Conservation (phyloP, 352 stramenopile genomes). For the Phytopythium boreale region DNA sequence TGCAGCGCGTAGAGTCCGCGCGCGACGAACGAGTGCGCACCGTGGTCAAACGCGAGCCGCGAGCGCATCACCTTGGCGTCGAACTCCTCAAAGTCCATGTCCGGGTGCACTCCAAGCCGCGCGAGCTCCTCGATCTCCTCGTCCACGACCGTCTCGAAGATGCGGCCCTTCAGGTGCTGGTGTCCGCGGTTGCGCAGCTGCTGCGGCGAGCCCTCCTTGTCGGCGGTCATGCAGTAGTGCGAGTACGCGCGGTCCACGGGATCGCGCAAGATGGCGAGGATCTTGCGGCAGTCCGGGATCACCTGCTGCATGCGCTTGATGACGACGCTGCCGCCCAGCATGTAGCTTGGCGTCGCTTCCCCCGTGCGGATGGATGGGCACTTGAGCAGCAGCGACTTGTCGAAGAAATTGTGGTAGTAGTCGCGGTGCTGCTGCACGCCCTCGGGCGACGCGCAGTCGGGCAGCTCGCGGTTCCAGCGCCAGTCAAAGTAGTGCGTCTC, state of each 20-base stretch:
- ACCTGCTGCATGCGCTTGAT: slow-evolving; percentile 78
- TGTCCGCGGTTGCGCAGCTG: slow-evolving; percentile 81
- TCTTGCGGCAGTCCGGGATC: slow-evolving; percentile 76
- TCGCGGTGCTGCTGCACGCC: slow-evolving; percentile 53
- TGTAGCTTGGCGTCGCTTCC: slow-evolving; percentile 92
- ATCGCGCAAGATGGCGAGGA: slow-evolving; percentile 83
- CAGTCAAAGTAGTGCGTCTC: slow-evolving; percentile 99
- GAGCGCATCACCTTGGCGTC: slow-evolving; percentile 55
- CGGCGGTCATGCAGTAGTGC: slow-evolving; percentile 87
- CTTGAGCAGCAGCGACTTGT: slow-evolving; percentile 73
- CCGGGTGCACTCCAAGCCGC: slow-evolving; percentile 54
- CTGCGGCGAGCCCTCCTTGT: slow-evolving; percentile 64
- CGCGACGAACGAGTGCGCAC: slow-evolving; percentile 78
- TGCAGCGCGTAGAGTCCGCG: slow-evolving; percentile 95
- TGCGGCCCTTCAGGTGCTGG: slow-evolving; percentile 54
- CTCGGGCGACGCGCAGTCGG: slow-evolving; percentile 45
- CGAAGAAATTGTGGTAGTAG: slow-evolving; percentile 86
- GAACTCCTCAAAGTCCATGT: slow-evolving; percentile 76
- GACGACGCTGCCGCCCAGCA: slow-evolving; percentile 75
- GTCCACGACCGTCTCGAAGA: slow-evolving; percentile 73
- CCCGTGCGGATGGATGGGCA: slow-evolving; percentile 91
- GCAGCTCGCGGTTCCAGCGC: slow-evolving; percentile 90
- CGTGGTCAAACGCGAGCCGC: slow-evolving; percentile 48
- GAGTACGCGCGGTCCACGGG: slow-evolving; percentile 85
- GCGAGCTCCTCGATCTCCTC: slow-evolving; percentile 68